Evolutionary conservation across 2,329 filamentous ascomycete species (phyloP).

Genomic region (Apiospora hydei): DNA sequence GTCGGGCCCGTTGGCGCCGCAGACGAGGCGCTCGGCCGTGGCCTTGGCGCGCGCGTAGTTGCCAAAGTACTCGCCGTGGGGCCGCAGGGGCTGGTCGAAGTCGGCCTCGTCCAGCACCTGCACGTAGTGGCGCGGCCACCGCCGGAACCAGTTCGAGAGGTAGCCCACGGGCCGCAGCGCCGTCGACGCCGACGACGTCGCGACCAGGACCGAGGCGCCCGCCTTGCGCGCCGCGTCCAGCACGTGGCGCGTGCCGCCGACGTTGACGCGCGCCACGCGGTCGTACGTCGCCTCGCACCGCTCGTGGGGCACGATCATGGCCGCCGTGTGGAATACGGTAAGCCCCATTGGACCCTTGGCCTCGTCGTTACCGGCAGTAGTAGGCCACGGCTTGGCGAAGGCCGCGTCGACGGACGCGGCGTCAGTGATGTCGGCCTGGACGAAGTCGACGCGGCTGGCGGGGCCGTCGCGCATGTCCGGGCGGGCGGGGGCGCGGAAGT

Average conservation of each 20-base stretch:
- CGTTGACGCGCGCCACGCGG: conserved; percentile 51
- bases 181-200: conserved; percentile 56
- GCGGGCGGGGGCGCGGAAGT: conserved; percentile 50
- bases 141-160: conserved; percentile 48
- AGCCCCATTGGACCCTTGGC: conserved; percentile 42
- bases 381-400: conserved; percentile 52
- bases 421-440: conserved; percentile 54
- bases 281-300: conserved; percentile 49
- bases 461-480: conserved; percentile 47
- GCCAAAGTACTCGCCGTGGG: conserved; percentile 49
- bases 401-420: conserved; percentile 45
- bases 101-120: conserved; percentile 53
- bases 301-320: conserved; percentile 53
- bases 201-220: conserved; percentile 53
- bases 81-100: conserved; percentile 45
- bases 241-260: conserved; percentile 54
- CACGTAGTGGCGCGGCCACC: conserved; percentile 46
- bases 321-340: conserved; percentile 59
- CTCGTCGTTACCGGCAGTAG: conserved; percentile 32
- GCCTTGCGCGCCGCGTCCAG: conserved; percentile 49
- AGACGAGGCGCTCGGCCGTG: conserved; percentile 53
- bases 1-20: conserved; percentile 37
- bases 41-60: conserved; percentile 57
- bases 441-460: conserved; percentile 46
- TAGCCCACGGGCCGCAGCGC: conserved; percentile 45